Percentiles rank a stretch among this genome's conserved stretches.
Conservation (phyloP, 1,139 yeast genomes). For the Scheffersomyces segobiensis region DNA sequence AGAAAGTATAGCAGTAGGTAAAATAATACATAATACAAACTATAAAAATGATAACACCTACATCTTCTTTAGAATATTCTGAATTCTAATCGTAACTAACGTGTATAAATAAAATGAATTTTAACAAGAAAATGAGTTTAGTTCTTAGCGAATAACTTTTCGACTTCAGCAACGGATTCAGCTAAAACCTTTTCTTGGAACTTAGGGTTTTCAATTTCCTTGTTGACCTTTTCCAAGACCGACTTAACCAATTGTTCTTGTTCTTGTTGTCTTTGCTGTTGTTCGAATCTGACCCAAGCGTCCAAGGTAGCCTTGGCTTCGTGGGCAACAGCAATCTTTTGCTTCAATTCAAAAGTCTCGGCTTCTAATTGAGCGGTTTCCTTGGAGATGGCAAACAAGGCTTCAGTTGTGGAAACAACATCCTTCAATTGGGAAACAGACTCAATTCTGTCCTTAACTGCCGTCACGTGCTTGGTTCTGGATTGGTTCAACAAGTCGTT, state of each 20-base stretch:
- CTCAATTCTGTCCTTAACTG: constrained; percentile 89
- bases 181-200: constrained; percentile 91
- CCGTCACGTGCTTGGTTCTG: constrained; percentile 85
- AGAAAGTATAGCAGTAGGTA: constrained; percentile 7
- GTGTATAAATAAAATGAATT: background rate
- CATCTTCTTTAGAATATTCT: background rate
- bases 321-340: constrained; percentile 77
- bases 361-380: constrained; percentile 97
- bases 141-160: constrained; percentile 69
- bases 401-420: constrained; percentile 88
- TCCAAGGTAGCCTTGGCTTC: constrained; percentile 96
- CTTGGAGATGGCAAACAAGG: constrained; percentile 88
- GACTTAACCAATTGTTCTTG: constrained; percentile 88
- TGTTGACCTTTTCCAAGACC: constrained; percentile 85
- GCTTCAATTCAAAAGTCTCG: constrained; percentile 88
- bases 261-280: constrained; percentile 93
- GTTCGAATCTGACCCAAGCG: constrained; percentile 99
- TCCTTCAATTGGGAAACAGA: constrained; percentile 87
- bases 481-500: constrained; percentile 81
- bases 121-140: constrained; percentile 13
- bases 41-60: background rate
- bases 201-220: constrained; percentile 81
- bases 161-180: constrained; percentile 91
- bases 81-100: background rate
- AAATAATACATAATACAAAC: background rate